Evolutionary conservation across 345 rosid genomes (phyloP), one percentile per base, ranked within the genome.

Genomic region (Citrus medica): DNA sequence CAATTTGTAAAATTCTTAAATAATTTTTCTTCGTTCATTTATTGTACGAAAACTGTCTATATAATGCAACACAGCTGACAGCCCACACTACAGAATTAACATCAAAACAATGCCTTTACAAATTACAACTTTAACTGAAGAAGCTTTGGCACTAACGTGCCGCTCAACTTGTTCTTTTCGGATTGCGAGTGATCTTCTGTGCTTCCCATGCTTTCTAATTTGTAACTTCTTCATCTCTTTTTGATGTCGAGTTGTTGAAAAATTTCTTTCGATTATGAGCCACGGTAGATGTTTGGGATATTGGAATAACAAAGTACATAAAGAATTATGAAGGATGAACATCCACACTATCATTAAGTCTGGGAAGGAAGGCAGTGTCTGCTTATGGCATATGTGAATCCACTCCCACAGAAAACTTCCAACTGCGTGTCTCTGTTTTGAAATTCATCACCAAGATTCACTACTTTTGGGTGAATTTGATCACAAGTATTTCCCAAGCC

Each of bases 351-450:
- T 68, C 71, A 53, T 53, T 19, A 33, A 68, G 73, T 27, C 33
- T 32, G 66, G 59, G 58, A 66, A 40, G 72, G 46, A 19, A 28
- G 28, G 25, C 30, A 19, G 14, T 8, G 55, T 51, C 80, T 83
- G 81, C 85, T 80, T 17, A 84, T 67, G 28, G 79, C 85, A 74
- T 61, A 92, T 9, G 93, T 96, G 80, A 92, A 93, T 46, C 98
- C 97, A 78, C 98, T 96, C n/a, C 98, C 99, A 59, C 98, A 93
- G 69, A 79, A 90, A 74, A 90, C 87, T 71, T 80, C 76, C n/a
- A 80, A 73, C 22, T 22, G 53, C 67, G 66, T 28, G 40, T 78
- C 83, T 73, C 73, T 53, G 37, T 46, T 73, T 55, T 33, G 55
- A 81, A 55, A 58, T 60, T 70, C 78, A 25, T 80, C 73, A 27